Evolutionary conservation across 345 rosid species (phyloP).

Genomic region (Noccaea caerulescens): DNA sequence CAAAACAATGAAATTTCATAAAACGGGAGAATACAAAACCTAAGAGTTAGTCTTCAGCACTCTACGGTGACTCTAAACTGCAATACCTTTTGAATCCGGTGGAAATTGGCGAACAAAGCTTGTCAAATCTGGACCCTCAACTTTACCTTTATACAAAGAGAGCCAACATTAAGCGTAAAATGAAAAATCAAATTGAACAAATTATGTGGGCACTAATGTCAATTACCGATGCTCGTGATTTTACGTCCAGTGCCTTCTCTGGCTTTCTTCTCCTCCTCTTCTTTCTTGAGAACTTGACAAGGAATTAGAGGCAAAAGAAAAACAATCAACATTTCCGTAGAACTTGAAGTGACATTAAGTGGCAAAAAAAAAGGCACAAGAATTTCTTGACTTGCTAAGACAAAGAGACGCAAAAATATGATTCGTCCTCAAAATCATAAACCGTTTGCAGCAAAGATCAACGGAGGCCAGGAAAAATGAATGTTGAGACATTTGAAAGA

Average conservation of each 20-base stretch:
- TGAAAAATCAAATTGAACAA: constrained; percentile 13
- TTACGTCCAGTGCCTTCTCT: constrained; percentile 62
- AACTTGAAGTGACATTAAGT: not conserved
- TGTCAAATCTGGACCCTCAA: constrained; percentile 79
- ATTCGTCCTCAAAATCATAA: not conserved
- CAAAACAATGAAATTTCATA: constrained; percentile 12
- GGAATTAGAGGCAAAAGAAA: constrained; percentile 25
- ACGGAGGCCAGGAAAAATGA: constrained; percentile 5
- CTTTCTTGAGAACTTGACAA: constrained; percentile 72
- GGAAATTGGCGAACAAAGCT: constrained; percentile 88
- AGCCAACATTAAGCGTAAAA: constrained; percentile 1
- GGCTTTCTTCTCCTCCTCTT: constrained; percentile 79
- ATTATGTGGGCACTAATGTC: constrained; percentile 31
- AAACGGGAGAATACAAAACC: not conserved
- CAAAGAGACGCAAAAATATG: not conserved
- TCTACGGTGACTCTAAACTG: constrained; percentile 21
- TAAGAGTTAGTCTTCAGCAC: constrained; percentile 4
- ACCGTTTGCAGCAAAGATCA: constrained; percentile 19
- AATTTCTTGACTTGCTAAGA: constrained; percentile 15
- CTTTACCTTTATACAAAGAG: constrained; percentile 55
- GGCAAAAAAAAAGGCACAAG: not conserved
- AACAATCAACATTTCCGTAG: not conserved
- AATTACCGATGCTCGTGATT: constrained; percentile 48
- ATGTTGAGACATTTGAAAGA: not conserved
- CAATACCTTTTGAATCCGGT: constrained; percentile 61